A percentile compares a stretch with the other conserved stretches of the same genome.
phyloP scores from a whole-genome alignment of 2,329 filamentous ascomycete species.

The Calonectria hawksworthii region DNA sequence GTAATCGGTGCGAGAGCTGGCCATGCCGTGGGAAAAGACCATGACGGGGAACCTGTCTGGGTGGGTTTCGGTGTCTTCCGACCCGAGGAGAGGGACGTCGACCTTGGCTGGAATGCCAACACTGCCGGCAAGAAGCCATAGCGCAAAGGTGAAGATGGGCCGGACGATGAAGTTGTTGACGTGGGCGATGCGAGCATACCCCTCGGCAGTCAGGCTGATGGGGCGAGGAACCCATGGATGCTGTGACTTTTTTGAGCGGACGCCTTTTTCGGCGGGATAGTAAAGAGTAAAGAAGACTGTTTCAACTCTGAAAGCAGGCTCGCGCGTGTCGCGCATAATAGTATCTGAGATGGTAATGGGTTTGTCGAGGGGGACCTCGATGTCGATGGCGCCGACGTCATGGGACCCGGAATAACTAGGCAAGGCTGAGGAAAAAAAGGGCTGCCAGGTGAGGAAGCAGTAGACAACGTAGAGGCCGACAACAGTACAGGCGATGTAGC shows the following conservation, averaged over 20 bases:
- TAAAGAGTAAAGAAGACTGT: constrained; percentile 65
- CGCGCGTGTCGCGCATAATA: constrained; percentile 50
- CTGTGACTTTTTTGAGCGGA: constrained; percentile 42
- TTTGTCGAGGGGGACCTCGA: constrained; percentile 58
- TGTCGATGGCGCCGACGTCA: constrained; percentile 61
- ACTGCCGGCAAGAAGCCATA: constrained; percentile 58
- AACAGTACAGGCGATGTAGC: constrained; percentile 50
- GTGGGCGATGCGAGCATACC: constrained; percentile 61
- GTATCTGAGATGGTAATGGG: constrained; percentile 50
- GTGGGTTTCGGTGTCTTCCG: constrained; percentile 37
- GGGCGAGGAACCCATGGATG: constrained; percentile 63
- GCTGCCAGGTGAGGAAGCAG: constrained; percentile 56
- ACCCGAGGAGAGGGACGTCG: constrained; percentile 57
- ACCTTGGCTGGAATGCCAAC: constrained; percentile 64
- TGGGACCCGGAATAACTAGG: constrained; percentile 61
- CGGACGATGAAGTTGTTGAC: constrained; percentile 59
- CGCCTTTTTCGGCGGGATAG: constrained; percentile 56
- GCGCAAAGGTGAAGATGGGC: constrained; percentile 57
- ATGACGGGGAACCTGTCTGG: constrained; percentile 57
- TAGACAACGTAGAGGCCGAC: constrained; percentile 54
- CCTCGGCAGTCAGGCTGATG: constrained; percentile 58
- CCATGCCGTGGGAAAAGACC: constrained; percentile 67
- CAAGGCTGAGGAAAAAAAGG: constrained; percentile 59
- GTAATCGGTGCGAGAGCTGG: constrained; percentile 65
- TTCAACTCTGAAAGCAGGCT: constrained; percentile 60